Evolutionary conservation across 345 rosid species (phyloP).

Genomic region (Brassica incana): DNA sequence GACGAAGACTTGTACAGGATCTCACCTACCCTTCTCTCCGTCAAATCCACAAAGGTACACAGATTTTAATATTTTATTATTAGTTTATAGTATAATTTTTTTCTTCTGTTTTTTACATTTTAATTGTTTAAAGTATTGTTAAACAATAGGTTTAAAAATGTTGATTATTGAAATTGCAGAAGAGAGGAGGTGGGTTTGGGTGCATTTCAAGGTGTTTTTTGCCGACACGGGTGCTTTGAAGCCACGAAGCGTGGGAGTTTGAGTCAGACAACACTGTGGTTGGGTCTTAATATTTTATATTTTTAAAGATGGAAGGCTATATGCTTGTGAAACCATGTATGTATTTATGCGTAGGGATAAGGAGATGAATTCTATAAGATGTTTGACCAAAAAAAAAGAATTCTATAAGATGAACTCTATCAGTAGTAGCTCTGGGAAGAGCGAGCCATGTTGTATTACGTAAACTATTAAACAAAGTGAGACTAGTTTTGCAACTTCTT

Average conservation of each 20-base stretch:
- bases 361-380: background rate
- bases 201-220: constrained; percentile 77
- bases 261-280: constrained; percentile 26
- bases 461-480: background rate
- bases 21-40: constrained; percentile 65
- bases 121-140: background rate
- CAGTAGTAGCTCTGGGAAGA: constrained; percentile 13
- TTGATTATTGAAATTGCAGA: constrained; percentile 45
- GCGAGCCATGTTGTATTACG: constrained; percentile 13
- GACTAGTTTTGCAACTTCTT: constrained; percentile 15
- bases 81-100: background rate
- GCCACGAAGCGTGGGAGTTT: constrained; percentile 18
- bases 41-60: constrained; percentile 58
- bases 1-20: constrained; percentile 93
- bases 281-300: background rate
- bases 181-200: constrained; percentile 57
- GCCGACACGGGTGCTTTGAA: constrained; percentile 59
- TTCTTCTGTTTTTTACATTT: too few relatives aligned
- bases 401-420: background rate
- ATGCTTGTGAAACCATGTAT: constrained; percentile 21
- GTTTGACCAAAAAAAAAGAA: background rate
- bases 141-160: background rate
- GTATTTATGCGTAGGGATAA: constrained; percentile 12
- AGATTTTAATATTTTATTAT: background rate
- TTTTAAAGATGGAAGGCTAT: background rate